A percentile compares a stretch with the other conserved stretches of the same genome.
Evolutionary conservation across 345 rosid species (phyloP).

Genomic region (Salix purpurea): DNA sequence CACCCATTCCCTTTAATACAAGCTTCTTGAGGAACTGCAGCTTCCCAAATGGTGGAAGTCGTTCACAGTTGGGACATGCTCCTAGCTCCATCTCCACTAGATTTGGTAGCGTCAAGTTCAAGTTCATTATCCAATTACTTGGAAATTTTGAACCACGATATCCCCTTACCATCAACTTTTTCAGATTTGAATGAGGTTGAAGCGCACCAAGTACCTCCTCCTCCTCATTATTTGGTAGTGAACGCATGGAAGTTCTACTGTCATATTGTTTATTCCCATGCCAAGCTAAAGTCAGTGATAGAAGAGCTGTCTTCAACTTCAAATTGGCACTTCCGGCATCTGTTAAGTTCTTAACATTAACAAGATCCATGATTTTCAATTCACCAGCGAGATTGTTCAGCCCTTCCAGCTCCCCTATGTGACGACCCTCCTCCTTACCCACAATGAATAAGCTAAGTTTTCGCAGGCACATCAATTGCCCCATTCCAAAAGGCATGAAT

Average conservation of each 20-base stretch:
- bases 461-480: constrained; percentile 6
- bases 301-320: constrained; percentile 8
- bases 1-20: neutral
- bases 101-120: neutral
- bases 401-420: neutral
- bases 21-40: neutral
- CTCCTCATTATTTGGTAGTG: neutral
- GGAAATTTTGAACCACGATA: constrained; percentile 1
- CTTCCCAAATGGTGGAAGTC: constrained; percentile 10
- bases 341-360: neutral
- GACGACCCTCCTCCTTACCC: neutral
- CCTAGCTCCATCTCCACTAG: neutral
- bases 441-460: constrained; percentile 17
- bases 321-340: constrained; percentile 18
- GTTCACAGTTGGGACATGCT: neutral
- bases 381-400: constrained; percentile 4
- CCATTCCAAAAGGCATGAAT: constrained; percentile 3
- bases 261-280: too few species aligned
- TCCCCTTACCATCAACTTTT: neutral
- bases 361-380: constrained; percentile 1
- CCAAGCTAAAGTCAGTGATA: neutral
- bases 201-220: neutral
- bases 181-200: neutral
- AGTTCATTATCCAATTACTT: neutral
- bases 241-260: too few species aligned